phyloP scores from a whole-genome alignment of 371 early-diverging fungal genomes.

The Mortierella polycephala region DNA sequence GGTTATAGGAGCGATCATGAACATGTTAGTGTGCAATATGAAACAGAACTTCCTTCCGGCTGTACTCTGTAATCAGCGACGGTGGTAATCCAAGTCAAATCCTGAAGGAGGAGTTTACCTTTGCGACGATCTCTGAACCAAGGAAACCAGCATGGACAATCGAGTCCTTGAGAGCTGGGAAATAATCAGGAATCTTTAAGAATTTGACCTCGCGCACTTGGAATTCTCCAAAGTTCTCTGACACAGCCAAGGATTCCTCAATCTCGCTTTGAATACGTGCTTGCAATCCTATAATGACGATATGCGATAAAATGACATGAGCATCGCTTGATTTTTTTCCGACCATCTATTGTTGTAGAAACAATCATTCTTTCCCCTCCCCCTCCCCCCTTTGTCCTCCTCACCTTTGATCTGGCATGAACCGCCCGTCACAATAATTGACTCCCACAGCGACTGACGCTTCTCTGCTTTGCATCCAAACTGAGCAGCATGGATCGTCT shows the following conservation, averaged over 20 bases:
- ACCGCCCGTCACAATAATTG: conserved; percentile 80
- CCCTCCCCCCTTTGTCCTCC: neutral
- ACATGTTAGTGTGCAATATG: conserved; percentile 11
- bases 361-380: neutral
- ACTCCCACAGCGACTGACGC: conserved; percentile 85
- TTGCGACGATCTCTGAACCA: conserved; percentile 83
- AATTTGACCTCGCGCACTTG: conserved; percentile 80
- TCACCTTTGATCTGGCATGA: conserved; percentile 61
- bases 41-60: neutral
- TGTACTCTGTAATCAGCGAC: neutral
- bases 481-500: conserved; percentile 73
- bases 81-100: neutral
- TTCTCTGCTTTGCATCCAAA: conserved; percentile 81
- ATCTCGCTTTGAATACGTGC: conserved; percentile 73
- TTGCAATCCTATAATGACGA: conserved; percentile 56
- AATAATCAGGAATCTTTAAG: conserved; percentile 81
- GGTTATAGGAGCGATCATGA: conserved; percentile 21
- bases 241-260: conserved; percentile 63
- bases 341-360: neutral
- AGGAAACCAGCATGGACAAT: conserved; percentile 75
- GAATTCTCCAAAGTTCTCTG: conserved; percentile 81
- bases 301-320: neutral
- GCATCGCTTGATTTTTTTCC: too few species aligned
- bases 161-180: conserved; percentile 74
- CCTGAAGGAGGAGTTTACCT: conserved; percentile 60